Percentiles rank a stretch among this genome's conserved stretches.
Evolutionary conservation across 805 yeast species (phyloP).

Genomic region (Teunomyces funiuensis): DNA sequence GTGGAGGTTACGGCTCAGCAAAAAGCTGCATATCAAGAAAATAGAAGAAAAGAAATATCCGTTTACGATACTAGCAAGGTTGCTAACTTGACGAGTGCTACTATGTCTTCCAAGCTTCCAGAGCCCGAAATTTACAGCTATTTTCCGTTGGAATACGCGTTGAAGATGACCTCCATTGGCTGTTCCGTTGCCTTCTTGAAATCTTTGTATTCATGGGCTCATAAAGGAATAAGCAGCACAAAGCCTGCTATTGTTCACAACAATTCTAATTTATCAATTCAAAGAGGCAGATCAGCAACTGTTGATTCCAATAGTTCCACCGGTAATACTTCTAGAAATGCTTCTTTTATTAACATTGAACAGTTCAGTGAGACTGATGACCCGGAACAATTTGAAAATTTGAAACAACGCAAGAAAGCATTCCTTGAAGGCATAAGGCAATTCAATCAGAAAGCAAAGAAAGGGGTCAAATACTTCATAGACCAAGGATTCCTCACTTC

Average conservation of each 20-base stretch:
- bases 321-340: conserved; percentile 27
- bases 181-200: conserved; percentile 80
- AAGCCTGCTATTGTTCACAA: background rate
- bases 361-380: conserved; percentile 53
- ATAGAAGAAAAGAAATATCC: conserved; percentile 54
- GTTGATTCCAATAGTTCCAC: conserved; percentile 28
- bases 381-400: conserved; percentile 80
- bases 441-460: conserved; percentile 83
- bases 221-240: conserved; percentile 41
- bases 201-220: conserved; percentile 86
- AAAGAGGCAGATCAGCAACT: conserved; percentile 29
- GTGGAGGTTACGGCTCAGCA: conserved; percentile 73
- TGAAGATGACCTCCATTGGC: conserved; percentile 77
- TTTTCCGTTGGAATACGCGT: conserved; percentile 78
- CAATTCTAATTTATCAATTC: conserved; percentile 1
- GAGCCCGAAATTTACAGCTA: conserved; percentile 51
- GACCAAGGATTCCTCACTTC: conserved; percentile 62
- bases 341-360: conserved; percentile 23
- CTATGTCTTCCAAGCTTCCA: conserved; percentile 55
- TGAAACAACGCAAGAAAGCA: conserved; percentile 80
- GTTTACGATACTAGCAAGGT: conserved; percentile 73
- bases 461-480: conserved; percentile 66
- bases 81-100: conserved; percentile 73
- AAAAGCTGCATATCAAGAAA: conserved; percentile 46
- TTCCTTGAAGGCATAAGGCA: conserved; percentile 72